phyloP scores from a whole-genome alignment of 495 filamentous ascomycete species.

The Lasiosphaeriaceae sp. region DNA sequence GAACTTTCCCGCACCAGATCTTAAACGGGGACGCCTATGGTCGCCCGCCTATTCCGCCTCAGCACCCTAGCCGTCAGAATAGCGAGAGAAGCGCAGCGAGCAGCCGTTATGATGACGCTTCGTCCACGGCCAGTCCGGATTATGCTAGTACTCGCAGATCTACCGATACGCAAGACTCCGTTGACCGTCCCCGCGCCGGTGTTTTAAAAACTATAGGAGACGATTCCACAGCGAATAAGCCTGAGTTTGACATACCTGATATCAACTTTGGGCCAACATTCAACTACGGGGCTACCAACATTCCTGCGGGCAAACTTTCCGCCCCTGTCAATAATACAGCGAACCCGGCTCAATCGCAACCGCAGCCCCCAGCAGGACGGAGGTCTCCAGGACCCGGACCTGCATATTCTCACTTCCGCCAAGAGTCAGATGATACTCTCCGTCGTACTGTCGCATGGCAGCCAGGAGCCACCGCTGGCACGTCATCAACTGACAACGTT shows the following conservation, averaged over 20 bases:
- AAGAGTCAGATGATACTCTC: constrained; percentile 43
- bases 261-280: constrained; percentile 88
- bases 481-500: constrained; percentile 35
- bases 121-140: constrained; percentile 47
- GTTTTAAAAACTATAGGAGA: constrained; percentile 78
- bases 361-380: constrained; percentile 22
- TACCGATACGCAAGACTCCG: constrained; percentile 56
- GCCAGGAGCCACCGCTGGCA: constrained; percentile 54
- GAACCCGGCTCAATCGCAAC: constrained; percentile 1
- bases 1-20: constrained; percentile 60
- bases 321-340: not conserved
- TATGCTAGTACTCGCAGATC: constrained; percentile 71
- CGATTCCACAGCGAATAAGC: constrained; percentile 29
- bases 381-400: constrained; percentile 36
- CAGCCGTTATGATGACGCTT: constrained; percentile 46
- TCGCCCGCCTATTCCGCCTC: constrained; percentile 19
- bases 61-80: constrained; percentile 24
- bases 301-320: constrained; percentile 20
- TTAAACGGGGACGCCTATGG: constrained; percentile 64
- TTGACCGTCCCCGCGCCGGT: constrained; percentile 73
- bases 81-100: constrained; percentile 35
- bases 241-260: constrained; percentile 56
- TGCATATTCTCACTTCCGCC: constrained; percentile 34
- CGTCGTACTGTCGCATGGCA: constrained; percentile 75
- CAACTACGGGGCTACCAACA: constrained; percentile 49